phyloP scores from a whole-genome alignment of 2,329 filamentous ascomycete species.

The Pseudofabraea citricarpa region DNA sequence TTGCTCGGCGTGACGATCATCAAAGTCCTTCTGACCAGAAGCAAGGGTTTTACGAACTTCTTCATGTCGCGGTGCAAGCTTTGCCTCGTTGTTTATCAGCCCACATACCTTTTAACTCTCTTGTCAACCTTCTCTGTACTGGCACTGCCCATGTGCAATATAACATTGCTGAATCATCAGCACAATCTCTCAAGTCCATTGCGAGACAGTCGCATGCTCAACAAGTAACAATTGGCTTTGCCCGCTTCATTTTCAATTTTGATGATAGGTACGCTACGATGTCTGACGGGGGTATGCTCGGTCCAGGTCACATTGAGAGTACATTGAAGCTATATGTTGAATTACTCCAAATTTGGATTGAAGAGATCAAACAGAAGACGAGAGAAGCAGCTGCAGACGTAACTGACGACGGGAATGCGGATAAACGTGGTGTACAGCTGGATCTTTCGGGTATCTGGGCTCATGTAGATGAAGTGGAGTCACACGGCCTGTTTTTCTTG shows the following conservation, averaged over 20 bases:
- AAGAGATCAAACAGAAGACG: slow-evolving; percentile 86
- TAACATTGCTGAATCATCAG: slow-evolving; percentile 88
- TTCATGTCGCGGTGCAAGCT: slow-evolving; percentile 93
- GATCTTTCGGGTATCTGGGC: slow-evolving; percentile 86
- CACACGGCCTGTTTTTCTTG: slow-evolving; percentile 92
- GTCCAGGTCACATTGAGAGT: slow-evolving; percentile 88
- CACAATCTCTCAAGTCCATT: slow-evolving; percentile 90
- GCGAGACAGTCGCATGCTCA: slow-evolving; percentile 90
- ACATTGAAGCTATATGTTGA: slow-evolving; percentile 92
- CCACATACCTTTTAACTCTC: slow-evolving; percentile 85
- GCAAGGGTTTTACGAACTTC: slow-evolving; percentile 89
- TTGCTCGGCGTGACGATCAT: slow-evolving; percentile 75
- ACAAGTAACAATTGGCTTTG: slow-evolving; percentile 93
- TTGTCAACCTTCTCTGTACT: slow-evolving; percentile 93
- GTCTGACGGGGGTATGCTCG: slow-evolving; percentile 95
- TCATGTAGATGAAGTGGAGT: slow-evolving; percentile 94
- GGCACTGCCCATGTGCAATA: slow-evolving; percentile 92
- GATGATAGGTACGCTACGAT: slow-evolving; percentile 97
- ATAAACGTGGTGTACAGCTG: slow-evolving; percentile 70
- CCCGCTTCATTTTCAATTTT: slow-evolving; percentile 97
- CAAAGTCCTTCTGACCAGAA: slow-evolving; percentile 72
- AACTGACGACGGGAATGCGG: slow-evolving; percentile 56
- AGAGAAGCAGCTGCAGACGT: slow-evolving; percentile 65
- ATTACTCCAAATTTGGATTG: slow-evolving; percentile 92
- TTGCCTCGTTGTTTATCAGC: slow-evolving; percentile 88